Evolutionary conservation across 352 stramenopile species (phyloP).

Genomic region (Blastocystis sp.): DNA sequence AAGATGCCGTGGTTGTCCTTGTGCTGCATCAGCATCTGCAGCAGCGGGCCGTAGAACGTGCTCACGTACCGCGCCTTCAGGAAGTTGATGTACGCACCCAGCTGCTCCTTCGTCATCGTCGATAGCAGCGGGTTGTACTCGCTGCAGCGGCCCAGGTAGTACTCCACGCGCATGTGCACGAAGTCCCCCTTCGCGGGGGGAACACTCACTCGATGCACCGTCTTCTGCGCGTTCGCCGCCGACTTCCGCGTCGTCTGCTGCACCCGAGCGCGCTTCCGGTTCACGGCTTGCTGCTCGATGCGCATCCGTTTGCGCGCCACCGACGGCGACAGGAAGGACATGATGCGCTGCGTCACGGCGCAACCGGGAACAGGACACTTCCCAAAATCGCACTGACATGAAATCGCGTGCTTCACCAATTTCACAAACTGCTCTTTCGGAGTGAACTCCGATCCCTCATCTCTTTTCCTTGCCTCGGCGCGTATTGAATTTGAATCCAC

Average conservation of each 20-base stretch:
- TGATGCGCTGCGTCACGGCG: not conserved
- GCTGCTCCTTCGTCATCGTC: not conserved
- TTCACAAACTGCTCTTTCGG: not conserved
- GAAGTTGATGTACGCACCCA: conserved; percentile 24
- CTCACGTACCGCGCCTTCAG: conserved; percentile 7
- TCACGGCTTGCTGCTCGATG: not conserved
- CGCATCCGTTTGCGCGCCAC: not conserved
- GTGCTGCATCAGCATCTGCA: conserved; percentile 41
- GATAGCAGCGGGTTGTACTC: conserved; percentile 18
- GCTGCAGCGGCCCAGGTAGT: not conserved
- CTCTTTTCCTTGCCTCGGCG: not conserved
- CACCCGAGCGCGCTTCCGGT: conserved; percentile 2
- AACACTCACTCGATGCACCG: not conserved
- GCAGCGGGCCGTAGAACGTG: conserved; percentile 30
- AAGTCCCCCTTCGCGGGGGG: conserved; percentile 10
- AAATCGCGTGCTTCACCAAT: conserved; percentile 43
- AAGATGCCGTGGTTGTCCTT: conserved; percentile 53
- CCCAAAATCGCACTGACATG: conserved; percentile 19
- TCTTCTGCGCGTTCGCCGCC: no score
- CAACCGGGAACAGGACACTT: conserved; percentile 59
- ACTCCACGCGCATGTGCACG: conserved; percentile 22
- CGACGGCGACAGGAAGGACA: conserved; percentile 20
- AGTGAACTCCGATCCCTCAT: not conserved
- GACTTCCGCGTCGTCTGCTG: not conserved
- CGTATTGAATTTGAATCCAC: not conserved